Conservation (phyloP, 352 stramenopile genomes). For the Elongisporangium undulatum region DNA sequence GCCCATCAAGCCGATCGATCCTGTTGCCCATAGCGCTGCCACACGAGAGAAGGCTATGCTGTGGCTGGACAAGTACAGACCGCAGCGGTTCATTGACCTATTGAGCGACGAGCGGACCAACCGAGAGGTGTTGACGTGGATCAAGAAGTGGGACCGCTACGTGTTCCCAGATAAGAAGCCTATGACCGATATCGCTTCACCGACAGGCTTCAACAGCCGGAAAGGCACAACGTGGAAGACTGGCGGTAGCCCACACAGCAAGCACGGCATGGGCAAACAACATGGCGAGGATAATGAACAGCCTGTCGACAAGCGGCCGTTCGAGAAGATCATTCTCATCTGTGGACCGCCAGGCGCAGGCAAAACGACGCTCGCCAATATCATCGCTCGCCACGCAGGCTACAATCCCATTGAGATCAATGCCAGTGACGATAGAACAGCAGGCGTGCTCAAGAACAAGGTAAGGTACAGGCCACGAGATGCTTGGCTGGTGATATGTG, state of each 20-base stretch:
- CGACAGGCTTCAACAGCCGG: neutral
- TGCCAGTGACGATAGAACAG: slow-evolving; percentile 96
- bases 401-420: slow-evolving; percentile 98
- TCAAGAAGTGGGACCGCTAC: slow-evolving; percentile 95
- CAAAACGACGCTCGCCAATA: slow-evolving; percentile 97
- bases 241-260: neutral
- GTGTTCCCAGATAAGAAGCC: slow-evolving; percentile 87
- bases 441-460: slow-evolving; percentile 88
- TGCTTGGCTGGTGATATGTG: neutral
- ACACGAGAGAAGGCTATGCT: slow-evolving; percentile 35
- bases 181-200: neutral
- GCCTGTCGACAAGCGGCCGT: slow-evolving; percentile 38
- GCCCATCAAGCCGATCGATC: slow-evolving; percentile 2
- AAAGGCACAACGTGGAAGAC: neutral
- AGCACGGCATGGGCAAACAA: slow-evolving; percentile 8
- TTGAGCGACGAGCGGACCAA: slow-evolving; percentile 97
- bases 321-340: slow-evolving; percentile 93
- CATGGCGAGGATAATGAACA: slow-evolving; percentile 1
- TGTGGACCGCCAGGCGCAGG: slow-evolving; percentile 91
- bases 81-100: slow-evolving; percentile 91
- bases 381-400: slow-evolving; percentile 93
- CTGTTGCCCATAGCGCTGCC: neutral
- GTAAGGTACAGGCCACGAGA: slow-evolving; percentile 19
- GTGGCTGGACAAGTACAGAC: slow-evolving; percentile 98
- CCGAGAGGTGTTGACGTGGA: slow-evolving; percentile 92